phyloP scores from a whole-genome alignment of 2,329 filamentous ascomycete genomes.

The Thermoascus crustaceus region DNA sequence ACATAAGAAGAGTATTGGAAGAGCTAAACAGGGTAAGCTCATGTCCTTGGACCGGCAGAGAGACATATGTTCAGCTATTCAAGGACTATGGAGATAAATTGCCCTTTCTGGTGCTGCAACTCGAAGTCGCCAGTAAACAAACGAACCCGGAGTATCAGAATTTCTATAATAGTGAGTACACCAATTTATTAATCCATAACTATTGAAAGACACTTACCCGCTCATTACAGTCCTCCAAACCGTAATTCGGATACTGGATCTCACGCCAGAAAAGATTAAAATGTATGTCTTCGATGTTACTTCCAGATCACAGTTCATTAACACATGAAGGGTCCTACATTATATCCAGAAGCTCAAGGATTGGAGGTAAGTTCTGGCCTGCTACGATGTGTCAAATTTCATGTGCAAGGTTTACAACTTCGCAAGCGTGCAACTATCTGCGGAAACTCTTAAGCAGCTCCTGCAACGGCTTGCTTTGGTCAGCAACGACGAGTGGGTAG shows the following conservation, averaged over 20 bases:
- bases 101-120: constrained; percentile 57
- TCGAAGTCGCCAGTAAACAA: constrained; percentile 53
- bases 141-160: constrained; percentile 26
- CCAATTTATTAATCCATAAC: not conserved
- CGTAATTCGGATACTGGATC: constrained; percentile 53
- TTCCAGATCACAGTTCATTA: not conserved
- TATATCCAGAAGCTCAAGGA: constrained; percentile 59
- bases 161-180: constrained; percentile 33
- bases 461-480: constrained; percentile 45
- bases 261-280: constrained; percentile 58
- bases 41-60: not conserved
- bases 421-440: constrained; percentile 30
- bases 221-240: constrained; percentile 44
- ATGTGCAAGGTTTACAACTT: constrained; percentile 1
- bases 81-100: constrained; percentile 56
- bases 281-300: constrained; percentile 26
- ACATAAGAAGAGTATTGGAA: constrained; percentile 51
- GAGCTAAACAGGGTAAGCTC: constrained; percentile 43
- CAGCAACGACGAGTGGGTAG: constrained; percentile 53
- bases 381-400: not conserved
- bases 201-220: constrained; percentile 30
- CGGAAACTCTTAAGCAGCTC: constrained; percentile 53
- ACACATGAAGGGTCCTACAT: constrained; percentile 53
- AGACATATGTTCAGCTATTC: not conserved
- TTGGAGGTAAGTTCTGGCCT: constrained; percentile 41